Base-by-base conservation (phyloP, 2,329 filamentous ascomycete species). In the Helotiales sp. region DNA sequence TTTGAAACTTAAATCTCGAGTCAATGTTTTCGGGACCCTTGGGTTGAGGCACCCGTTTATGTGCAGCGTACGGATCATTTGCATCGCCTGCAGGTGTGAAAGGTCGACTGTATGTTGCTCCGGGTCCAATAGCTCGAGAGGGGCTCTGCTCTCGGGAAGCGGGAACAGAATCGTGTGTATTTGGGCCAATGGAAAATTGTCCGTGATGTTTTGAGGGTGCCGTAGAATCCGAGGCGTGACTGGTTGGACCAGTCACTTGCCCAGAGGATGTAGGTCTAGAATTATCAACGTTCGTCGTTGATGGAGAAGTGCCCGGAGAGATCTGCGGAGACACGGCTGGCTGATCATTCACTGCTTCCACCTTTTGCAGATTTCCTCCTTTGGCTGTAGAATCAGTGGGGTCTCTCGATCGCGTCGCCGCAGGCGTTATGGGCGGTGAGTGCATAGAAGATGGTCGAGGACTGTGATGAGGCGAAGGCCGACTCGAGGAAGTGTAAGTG, bases 1-100 rank as follows among this genome's bases (percentile, higher is more conserved):
- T 74, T 7, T 69, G 74, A 74, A 97, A 97, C 64, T 96, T 89
- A 72, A 97, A 97, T 71, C 93, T 87, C 6, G 91, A 86, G 74
- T 97, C 93, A 52, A 97, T 85, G 34, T 88, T 84, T 55, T 87
- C 86, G 3, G 89, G 81, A 70, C 89, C 88, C 70, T 86, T 87
- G 28, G 85, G 82, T 72, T 91, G 92, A 1, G 91, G 89, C 2
- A 89, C 87, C 61, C 93, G 89, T 74, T 91, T 93, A 73, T 87
- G 89, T 69, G 93, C 91, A n/a, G 93, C 89, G 75, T 97, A 97
- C 0, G 93, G 93, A 73, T 97, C 93, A 76, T 97, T 91, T 60
- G 83, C 84, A 67, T 96, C 93, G 28, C 91, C 93, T 20, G 88
- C 85, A 3, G 93, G 93, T 1, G 92, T 94, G 70, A 92, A 91